Percentiles rank a stretch among this genome's conserved stretches.
Conservation (phyloP, 2,329 filamentous ascomycete genomes). For the Cercospora berteroae region DNA sequence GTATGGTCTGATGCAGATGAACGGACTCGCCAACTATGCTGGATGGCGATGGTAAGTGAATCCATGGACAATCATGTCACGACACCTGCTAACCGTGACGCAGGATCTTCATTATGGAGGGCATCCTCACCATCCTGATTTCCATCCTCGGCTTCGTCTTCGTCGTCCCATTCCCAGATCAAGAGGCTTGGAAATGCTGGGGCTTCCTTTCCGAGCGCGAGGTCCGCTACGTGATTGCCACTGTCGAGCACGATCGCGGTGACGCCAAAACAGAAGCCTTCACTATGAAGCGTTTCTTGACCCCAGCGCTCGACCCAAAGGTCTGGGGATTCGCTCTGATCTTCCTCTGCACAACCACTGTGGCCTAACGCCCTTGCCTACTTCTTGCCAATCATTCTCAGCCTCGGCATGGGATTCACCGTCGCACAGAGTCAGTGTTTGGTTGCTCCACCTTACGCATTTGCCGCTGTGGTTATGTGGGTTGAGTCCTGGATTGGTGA, state of each 20-base stretch:
- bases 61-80: too few species aligned
- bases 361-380: conserved; percentile 75
- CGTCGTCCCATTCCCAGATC: conserved; percentile 17
- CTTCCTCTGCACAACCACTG: conserved; percentile 63
- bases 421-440: conserved; percentile 66
- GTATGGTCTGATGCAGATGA: conserved; percentile 47
- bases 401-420: conserved; percentile 60
- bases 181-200: neutral
- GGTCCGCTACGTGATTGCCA: conserved; percentile 11
- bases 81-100: conserved; percentile 11
- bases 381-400: conserved; percentile 74
- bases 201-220: conserved; percentile 13
- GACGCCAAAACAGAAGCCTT: conserved; percentile 35
- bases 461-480: conserved; percentile 64
- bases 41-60: conserved; percentile 23
- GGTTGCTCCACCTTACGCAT: conserved; percentile 65
- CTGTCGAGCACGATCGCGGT: conserved; percentile 12
- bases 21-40: conserved; percentile 24
- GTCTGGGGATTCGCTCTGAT: conserved; percentile 55
- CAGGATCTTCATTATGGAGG: conserved; percentile 22
- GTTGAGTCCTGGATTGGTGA: conserved; percentile 42
- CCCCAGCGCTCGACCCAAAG: conserved; percentile 50
- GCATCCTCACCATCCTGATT: conserved; percentile 11
- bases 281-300: conserved; percentile 38
- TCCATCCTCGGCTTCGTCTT: conserved; percentile 9